A percentile compares a stretch with the other conserved stretches of the same genome.
phyloP scores from a whole-genome alignment of 257 asterid genomes.

The Ligustrum vulgare region DNA sequence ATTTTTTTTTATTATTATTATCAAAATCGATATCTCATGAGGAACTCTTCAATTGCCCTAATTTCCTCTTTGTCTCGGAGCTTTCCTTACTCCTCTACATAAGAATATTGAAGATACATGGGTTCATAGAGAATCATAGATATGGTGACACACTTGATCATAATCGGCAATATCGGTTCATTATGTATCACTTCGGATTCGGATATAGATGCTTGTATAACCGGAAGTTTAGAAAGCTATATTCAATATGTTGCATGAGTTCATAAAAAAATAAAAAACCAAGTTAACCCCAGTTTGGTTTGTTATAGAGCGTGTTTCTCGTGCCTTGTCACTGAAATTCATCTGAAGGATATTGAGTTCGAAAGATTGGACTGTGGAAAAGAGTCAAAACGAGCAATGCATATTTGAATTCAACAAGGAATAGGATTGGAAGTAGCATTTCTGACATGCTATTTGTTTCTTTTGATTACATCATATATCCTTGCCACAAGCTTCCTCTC shows the following conservation, averaged over 20 bases:
- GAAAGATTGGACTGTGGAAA: slow-evolving; percentile 66
- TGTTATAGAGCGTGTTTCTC: not conserved
- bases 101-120: not conserved
- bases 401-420: slow-evolving; percentile 56
- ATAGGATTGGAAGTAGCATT: slow-evolving; percentile 61
- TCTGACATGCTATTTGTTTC: slow-evolving; percentile 42
- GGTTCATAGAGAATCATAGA: no score
- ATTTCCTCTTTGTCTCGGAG: no score
- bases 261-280: no score
- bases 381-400: slow-evolving; percentile 50
- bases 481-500: slow-evolving; percentile 60
- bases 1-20: no score
- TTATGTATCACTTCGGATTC: not conserved
- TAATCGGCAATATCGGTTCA: not conserved
- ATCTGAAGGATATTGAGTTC: slow-evolving; percentile 68
- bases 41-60: no score
- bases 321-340: slow-evolving; percentile 56
- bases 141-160: not conserved
- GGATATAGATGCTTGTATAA: not conserved
- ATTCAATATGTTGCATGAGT: not conserved
- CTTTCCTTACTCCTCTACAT: no score
- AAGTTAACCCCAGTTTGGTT: not conserved
- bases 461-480: slow-evolving; percentile 50
- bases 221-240: not conserved
- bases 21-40: no score